These are phyloP conservation scores for Leccinum aurantiacum DNA, from an alignment of 768 basidiomycete species.

Conservation along the genomic window DNA sequence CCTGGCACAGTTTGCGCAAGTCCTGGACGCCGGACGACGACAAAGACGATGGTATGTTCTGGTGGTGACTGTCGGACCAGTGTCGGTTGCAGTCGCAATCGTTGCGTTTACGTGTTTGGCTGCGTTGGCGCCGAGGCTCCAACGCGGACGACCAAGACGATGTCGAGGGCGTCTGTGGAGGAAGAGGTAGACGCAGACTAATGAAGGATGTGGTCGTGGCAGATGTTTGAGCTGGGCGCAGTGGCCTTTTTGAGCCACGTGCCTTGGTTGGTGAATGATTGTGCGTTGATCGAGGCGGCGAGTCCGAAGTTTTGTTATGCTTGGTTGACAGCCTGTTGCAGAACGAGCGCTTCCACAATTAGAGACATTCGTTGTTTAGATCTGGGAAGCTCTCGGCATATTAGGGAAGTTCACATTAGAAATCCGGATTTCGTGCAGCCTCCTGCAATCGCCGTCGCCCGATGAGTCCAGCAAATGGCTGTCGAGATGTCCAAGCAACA, in stretches of 20 bases:
- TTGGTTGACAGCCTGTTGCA: no score
- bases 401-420: no score
- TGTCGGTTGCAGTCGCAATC: background rate
- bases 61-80: background rate
- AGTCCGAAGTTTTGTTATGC: no score
- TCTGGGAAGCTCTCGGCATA: no score
- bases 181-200: background rate
- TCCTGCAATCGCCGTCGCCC: no score
- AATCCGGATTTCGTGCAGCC: no score
- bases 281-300: background rate
- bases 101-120: background rate
- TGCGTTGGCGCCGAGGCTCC: background rate
- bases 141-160: background rate
- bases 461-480: no score
- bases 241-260: slow-evolving; percentile 11
- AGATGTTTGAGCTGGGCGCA: slow-evolving; percentile 12
- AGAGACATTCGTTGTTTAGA: no score
- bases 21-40: background rate
- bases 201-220: background rate
- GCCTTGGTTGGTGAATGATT: background rate
- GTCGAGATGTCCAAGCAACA: no score
- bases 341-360: no score
- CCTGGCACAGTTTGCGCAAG: background rate
- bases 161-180: background rate
- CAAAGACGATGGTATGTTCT: background rate